Evolutionary conservation across 495 filamentous ascomycete species (phyloP).

Genomic region (Jackrogersella multiformis): DNA sequence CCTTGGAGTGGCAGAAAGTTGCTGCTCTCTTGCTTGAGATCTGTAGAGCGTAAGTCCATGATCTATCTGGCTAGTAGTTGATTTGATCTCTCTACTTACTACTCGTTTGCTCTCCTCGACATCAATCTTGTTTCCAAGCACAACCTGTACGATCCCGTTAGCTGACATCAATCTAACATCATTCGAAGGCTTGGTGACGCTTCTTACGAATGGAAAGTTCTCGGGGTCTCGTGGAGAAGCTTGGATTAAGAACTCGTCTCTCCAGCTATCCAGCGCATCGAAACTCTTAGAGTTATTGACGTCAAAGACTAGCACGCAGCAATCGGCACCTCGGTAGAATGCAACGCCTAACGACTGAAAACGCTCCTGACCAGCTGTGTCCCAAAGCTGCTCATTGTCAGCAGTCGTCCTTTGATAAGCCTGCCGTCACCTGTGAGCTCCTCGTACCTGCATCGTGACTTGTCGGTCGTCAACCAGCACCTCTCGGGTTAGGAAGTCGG

Average conservation of each 20-base stretch:
- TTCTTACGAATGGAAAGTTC: constrained; percentile 93
- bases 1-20: constrained; percentile 97
- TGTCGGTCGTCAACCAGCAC: constrained; percentile 96
- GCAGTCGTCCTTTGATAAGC: constrained; percentile 2
- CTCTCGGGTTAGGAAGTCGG: constrained; percentile 98
- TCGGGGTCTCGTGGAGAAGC: constrained; percentile 96
- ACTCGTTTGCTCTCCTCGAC: constrained; percentile 97
- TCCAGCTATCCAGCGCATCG: constrained; percentile 97
- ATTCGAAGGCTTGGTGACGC: background rate
- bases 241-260: constrained; percentile 98
- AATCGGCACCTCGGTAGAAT: constrained; percentile 98
- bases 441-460: constrained; percentile 95
- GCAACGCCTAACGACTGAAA: constrained; percentile 98
- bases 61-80: background rate
- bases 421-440: constrained; percentile 20
- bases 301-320: constrained; percentile 97
- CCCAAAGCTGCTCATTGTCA: constrained; percentile 78
- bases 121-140: constrained; percentile 99
- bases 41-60: constrained; percentile 49
- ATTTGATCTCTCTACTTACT: constrained; percentile 54
- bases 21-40: constrained; percentile 94
- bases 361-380: constrained; percentile 96
- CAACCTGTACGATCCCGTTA: constrained; percentile 22
- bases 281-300: constrained; percentile 99
- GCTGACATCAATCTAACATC: background rate